A percentile compares a stretch with the other conserved stretches of the same genome.
Conservation (phyloP, 371 early-diverging fungal genomes). For the Choanephora cucurbitarum region DNA sequence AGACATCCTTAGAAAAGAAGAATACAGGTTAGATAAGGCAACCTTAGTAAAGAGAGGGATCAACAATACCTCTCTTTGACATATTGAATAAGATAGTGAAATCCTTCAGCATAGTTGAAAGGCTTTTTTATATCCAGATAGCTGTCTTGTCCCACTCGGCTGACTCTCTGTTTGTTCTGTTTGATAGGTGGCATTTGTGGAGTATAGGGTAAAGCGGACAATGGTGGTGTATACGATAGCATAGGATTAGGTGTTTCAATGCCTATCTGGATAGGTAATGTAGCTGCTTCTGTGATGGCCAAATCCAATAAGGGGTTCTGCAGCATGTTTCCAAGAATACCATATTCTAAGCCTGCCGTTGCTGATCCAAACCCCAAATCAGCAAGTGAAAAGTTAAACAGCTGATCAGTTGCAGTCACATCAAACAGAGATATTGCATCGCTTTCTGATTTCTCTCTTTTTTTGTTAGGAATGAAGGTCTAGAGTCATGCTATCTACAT, state of each 20-base stretch:
- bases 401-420: conserved; percentile 11
- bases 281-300: conserved; percentile 9
- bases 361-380: conserved; percentile 76
- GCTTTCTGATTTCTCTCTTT: too few relatives aligned
- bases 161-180: conserved; percentile 38
- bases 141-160: conserved; percentile 66
- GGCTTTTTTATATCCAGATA: conserved; percentile 76
- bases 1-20: too few relatives aligned
- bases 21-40: too few relatives aligned
- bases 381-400: conserved; percentile 31
- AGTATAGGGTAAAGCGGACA: conserved; percentile 5
- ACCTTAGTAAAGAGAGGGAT: conserved; percentile 7
- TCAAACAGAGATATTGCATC: not conserved
- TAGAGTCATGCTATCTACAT: too few relatives aligned
- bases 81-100: conserved; percentile 79
- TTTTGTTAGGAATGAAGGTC: too few relatives aligned
- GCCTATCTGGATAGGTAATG: too few relatives aligned
- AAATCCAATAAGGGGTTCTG: conserved; percentile 28
- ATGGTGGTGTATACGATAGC: conserved; percentile 1
- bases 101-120: conserved; percentile 87
- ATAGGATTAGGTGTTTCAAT: conserved; percentile 6
- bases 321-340: conserved; percentile 79
- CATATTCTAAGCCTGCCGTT: conserved; percentile 77
- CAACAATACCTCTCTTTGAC: conserved; percentile 70
- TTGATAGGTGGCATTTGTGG: conserved; percentile 2